These are phyloP conservation scores for Garcia nutans DNA, from an alignment of 345 rosid genomes.

Conservation along the genomic window DNA sequence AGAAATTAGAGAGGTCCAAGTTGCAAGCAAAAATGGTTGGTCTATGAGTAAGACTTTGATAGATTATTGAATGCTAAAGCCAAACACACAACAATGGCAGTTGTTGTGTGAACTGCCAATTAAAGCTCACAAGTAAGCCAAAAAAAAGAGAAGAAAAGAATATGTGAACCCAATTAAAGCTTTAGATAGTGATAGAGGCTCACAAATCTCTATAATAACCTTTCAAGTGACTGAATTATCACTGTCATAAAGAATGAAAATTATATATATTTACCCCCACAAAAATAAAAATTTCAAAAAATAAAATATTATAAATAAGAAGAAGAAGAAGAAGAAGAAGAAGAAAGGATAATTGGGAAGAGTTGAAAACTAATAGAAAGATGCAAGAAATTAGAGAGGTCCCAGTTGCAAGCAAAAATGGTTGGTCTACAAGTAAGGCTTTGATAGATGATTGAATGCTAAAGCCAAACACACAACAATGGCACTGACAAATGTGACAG, in stretches of 20 bases:
- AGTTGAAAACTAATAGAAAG: neutral
- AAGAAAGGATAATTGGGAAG: conserved; percentile 14
- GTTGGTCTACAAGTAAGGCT: conserved; percentile 25
- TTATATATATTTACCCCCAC: neutral
- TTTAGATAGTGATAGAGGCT: conserved; percentile 22
- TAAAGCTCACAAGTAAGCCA: no score
- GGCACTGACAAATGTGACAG: conserved; percentile 31
- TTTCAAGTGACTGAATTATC: conserved; percentile 22
- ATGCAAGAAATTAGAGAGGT: conserved; percentile 15
- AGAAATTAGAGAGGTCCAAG: conserved; percentile 23
- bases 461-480: conserved; percentile 12
- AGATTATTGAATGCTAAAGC: conserved; percentile 19
- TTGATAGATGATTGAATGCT: conserved; percentile 19
- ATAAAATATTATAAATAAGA: neutral
- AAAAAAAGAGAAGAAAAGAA: neutral
- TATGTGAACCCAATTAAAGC: neutral
- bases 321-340: no score
- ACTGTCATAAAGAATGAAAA: conserved; percentile 16
- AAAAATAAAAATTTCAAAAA: no score
- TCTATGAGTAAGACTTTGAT: conserved; percentile 23
- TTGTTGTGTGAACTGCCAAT: no score
- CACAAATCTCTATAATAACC: conserved; percentile 32
- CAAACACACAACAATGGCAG: conserved; percentile 19
- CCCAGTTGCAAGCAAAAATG: conserved; percentile 23
- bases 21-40: conserved; percentile 22